Percentiles rank a stretch among this genome's conserved stretches.
Evolutionary conservation across 148 eudicot genomes (phyloP).

Genomic region (Hydrangea macrophylla): DNA sequence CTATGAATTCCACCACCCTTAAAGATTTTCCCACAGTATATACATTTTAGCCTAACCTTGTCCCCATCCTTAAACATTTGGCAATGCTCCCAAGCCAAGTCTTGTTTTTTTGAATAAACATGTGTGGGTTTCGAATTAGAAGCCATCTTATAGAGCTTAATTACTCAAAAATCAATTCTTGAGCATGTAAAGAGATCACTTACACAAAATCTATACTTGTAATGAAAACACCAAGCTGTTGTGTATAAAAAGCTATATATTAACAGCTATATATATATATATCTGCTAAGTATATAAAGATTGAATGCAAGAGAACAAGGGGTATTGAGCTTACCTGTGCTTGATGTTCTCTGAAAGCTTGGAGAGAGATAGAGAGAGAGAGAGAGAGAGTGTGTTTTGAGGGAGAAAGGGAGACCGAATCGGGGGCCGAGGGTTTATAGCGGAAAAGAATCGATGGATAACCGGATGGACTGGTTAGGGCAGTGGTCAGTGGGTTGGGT

Average conservation of each 20-base stretch:
- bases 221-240: background rate
- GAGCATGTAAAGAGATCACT: background rate
- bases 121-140: slow-evolving; percentile 62
- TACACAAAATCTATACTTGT: background rate
- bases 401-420: slow-evolving; percentile 22
- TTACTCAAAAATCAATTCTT: no score
- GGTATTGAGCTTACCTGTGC: slow-evolving; percentile 29
- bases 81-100: slow-evolving; percentile 93
- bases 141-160: slow-evolving; percentile 33
- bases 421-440: slow-evolving; percentile 14
- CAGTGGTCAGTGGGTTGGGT: slow-evolving; percentile 13
- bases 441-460: slow-evolving; percentile 31
- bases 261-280: no score
- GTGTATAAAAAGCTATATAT: background rate
- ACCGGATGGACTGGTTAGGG: no score
- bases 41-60: slow-evolving; percentile 68
- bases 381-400: no score
- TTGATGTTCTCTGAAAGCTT: slow-evolving; percentile 10
- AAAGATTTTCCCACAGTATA: slow-evolving; percentile 78
- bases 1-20: no score
- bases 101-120: slow-evolving; percentile 75
- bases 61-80: slow-evolving; percentile 79
- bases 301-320: slow-evolving; percentile 4
- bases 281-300: background rate
- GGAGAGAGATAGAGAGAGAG: slow-evolving; percentile 16